Evolutionary conservation across 2,329 filamentous ascomycete species (phyloP).

Genomic region (Botrytis fabae): DNA sequence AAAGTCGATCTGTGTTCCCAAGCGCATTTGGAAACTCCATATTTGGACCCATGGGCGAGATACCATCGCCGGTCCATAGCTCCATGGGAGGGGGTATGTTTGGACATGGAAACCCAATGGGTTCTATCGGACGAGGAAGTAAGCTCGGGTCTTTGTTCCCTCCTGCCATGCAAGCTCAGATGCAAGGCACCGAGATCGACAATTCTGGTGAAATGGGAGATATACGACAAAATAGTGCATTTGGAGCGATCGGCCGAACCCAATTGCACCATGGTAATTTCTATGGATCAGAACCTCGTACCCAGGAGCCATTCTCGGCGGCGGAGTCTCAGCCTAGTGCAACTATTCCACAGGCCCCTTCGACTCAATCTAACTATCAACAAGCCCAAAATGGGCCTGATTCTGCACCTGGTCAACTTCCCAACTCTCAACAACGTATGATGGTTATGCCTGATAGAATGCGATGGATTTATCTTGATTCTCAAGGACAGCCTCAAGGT

Average conservation of each 20-base stretch:
- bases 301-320: slow-evolving; percentile 35
- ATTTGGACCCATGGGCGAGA: slow-evolving; percentile 73
- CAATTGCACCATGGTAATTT: slow-evolving; percentile 57
- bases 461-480: slow-evolving; percentile 97
- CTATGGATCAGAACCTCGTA: slow-evolving; percentile 47
- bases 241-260: slow-evolving; percentile 67
- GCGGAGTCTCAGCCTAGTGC: slow-evolving; percentile 34
- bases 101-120: slow-evolving; percentile 54
- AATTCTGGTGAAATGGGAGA: slow-evolving; percentile 59
- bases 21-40: slow-evolving; percentile 75
- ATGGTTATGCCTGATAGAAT: slow-evolving; percentile 99
- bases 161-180: slow-evolving; percentile 84
- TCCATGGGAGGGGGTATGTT: slow-evolving; percentile 70
- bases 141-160: slow-evolving; percentile 89
- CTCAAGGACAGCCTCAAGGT: slow-evolving; percentile 86
- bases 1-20: slow-evolving; percentile 53
- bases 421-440: slow-evolving; percentile 69
- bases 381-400: slow-evolving; percentile 43
- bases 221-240: slow-evolving; percentile 59
- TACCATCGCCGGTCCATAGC: slow-evolving; percentile 65
- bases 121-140: slow-evolving; percentile 69
- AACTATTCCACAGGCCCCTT: slow-evolving; percentile 33
- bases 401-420: slow-evolving; percentile 66
- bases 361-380: slow-evolving; percentile 37
- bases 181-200: slow-evolving; percentile 71